Conservation (phyloP, 1,284 basidiomycete species). For the Ustilago nuda region DNA sequence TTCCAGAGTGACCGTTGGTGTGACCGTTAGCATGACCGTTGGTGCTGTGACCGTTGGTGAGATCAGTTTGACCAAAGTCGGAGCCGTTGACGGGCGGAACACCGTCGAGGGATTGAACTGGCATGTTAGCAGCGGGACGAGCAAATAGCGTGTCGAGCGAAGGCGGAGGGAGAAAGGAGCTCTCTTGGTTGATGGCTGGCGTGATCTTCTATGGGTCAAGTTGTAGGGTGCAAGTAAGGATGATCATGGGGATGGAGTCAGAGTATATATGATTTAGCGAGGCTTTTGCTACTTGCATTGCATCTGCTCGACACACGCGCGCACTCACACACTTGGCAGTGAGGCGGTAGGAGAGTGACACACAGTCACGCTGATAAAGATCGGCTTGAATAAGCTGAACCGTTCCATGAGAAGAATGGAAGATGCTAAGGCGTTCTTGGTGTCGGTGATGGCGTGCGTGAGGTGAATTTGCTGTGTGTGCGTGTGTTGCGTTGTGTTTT, state of each 20-base stretch:
- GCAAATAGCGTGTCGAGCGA: background rate
- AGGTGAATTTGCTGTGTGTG: background rate
- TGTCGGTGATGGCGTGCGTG: constrained; percentile 10
- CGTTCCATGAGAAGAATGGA: background rate
- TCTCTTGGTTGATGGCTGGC: background rate
- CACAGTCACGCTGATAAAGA: background rate
- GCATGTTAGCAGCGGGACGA: constrained; percentile 13
- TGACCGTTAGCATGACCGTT: background rate
- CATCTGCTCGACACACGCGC: background rate
- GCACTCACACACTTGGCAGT: background rate
- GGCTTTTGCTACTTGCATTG: background rate
- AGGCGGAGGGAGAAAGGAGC: background rate
- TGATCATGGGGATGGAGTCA: background rate
- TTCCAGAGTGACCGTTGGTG: background rate
- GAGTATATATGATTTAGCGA: background rate
- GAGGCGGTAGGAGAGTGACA: background rate
- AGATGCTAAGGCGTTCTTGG: background rate
- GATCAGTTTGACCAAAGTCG: constrained; percentile 17
- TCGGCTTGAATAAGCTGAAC: constrained; percentile 4
- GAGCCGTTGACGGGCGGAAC: constrained; percentile 3
- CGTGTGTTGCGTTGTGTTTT: background rate
- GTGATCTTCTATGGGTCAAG: background rate
- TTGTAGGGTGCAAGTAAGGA: background rate
- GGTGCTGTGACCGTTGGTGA: constrained; percentile 5
- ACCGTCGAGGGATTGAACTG: constrained; percentile 19